These are phyloP conservation scores for Ensete ventricosum DNA, from an alignment of 176 grass and related monocot species.

Conservation along the genomic window DNA sequence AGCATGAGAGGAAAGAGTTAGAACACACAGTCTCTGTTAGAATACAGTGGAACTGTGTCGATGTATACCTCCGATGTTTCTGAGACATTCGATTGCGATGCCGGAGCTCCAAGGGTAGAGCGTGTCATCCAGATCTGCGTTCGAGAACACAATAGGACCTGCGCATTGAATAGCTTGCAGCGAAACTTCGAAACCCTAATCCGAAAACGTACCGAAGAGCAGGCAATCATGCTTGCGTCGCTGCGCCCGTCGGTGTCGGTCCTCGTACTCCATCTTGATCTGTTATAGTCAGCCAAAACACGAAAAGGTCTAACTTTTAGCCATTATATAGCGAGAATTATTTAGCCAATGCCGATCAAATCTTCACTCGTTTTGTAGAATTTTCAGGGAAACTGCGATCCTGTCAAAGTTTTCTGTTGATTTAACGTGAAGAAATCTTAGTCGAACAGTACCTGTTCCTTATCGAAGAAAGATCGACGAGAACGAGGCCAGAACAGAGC, in stretches of 20 bases:
- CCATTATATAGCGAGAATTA: neutral
- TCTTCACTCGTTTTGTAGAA: neutral
- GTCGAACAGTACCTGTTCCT: too few relatives aligned
- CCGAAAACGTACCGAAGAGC: slow-evolving; percentile 51
- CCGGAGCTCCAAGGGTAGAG: slow-evolving; percentile 57
- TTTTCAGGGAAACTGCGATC: too few relatives aligned
- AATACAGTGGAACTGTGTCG: too few relatives aligned
- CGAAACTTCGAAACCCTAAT: neutral
- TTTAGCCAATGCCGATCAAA: neutral
- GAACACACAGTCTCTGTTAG: too few relatives aligned
- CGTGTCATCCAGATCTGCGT: slow-evolving; percentile 76
- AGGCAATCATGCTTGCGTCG: slow-evolving; percentile 57
- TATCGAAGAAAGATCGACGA: too few relatives aligned
- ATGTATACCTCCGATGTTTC: slow-evolving; percentile 60
- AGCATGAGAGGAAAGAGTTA: neutral
- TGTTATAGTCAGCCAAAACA: too few relatives aligned
- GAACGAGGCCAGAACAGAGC: too few relatives aligned
- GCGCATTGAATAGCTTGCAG: neutral
- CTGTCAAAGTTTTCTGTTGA: too few relatives aligned
- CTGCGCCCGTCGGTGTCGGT: slow-evolving; percentile 27
- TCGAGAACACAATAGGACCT: neutral
- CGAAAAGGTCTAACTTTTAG: neutral
- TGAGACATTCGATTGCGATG: slow-evolving; percentile 48
- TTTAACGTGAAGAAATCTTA: too few relatives aligned
- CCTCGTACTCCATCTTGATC: slow-evolving; percentile 51